Base-by-base conservation (phyloP, 768 basidiomycete species). In the Podaxis carcinomalis region DNA sequence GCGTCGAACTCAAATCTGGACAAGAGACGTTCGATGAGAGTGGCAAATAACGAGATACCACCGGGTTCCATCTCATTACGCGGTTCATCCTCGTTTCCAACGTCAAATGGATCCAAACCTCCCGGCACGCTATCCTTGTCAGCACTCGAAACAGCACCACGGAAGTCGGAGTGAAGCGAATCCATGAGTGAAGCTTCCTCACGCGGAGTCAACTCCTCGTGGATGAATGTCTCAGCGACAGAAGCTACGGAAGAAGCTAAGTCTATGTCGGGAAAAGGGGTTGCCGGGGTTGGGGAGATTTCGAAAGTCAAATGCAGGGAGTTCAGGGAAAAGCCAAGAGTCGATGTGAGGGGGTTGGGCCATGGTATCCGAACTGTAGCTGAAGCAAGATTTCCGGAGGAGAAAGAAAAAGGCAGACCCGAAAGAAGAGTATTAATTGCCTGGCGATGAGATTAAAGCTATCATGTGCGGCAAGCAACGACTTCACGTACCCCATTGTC, bases 171-270 rank as follows among this genome's bases (percentile, higher is more conserved):
- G 56, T 83, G 83, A 51, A 94, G 73, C 1, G 92, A 92, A 62
- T 86, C 80, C 67, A 86, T 83, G 21, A 95, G 78, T 35, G 83
- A 77, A 5, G 83, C 84, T 66, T 87, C 90, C 68, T 96, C 93
- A 63, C 78, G 77, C 5, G 82, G 77, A 23, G 86, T 80, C 53
- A 97, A 77, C 68, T 95, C 92, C 64, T 92, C 82, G 51, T 95
- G 89, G 25, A 96, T 78, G 73, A 98, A 98, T 3, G 88, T 86
- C 65, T 93, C 88, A 1, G 94, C 92, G 13, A 89, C 84, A n/a
- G 87, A 88, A 27, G 82, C 82, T n/a, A 93, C 87, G 13, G 94
- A 94, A 50, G 87, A 84, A 3, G 91, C 77, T 13, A 95, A 79
- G 68, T 87, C 82, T 40, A 71, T 63, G 52, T 66, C 66, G 16